Evolutionary conservation across 208 protist species (phyloP).

Genomic region (Trichomonas gallinae): DNA sequence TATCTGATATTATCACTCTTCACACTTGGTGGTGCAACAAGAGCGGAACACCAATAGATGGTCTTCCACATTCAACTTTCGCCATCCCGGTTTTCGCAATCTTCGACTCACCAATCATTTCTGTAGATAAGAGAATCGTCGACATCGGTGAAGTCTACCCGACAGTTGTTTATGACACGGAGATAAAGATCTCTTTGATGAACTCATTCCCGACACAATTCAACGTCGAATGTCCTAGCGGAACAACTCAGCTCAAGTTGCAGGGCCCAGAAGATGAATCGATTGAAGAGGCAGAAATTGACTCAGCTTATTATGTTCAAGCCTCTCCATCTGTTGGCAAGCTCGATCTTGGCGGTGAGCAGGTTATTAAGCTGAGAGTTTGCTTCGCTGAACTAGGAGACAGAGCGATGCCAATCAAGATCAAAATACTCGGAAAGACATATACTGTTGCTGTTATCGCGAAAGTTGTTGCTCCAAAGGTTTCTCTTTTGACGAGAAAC

Average conservation of each 20-base stretch:
- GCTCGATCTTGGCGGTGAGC: neutral
- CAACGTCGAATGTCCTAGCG: neutral
- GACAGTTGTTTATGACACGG: neutral
- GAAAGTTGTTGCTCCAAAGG: neutral
- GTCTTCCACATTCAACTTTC: neutral
- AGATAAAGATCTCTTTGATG: neutral
- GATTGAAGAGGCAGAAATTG: neutral
- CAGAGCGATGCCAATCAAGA: neutral
- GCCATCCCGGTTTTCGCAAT: neutral
- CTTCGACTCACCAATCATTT: neutral
- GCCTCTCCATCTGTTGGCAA: neutral
- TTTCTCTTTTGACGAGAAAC: neutral
- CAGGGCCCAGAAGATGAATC: neutral
- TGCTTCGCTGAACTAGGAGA: neutral
- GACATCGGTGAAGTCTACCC: constrained; percentile 13
- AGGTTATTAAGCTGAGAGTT: neutral
- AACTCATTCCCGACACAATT: neutral
- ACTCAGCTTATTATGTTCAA: neutral
- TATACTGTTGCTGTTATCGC: neutral
- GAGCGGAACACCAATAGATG: neutral
- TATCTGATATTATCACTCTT: neutral
- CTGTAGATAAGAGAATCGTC: neutral
- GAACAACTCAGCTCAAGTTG: neutral
- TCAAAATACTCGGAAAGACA: neutral
- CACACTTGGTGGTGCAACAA: neutral